Percentiles rank a stretch among this genome's conserved stretches.
Conservation (phyloP, 1,284 basidiomycete genomes). For the Inonotus obliquus region DNA sequence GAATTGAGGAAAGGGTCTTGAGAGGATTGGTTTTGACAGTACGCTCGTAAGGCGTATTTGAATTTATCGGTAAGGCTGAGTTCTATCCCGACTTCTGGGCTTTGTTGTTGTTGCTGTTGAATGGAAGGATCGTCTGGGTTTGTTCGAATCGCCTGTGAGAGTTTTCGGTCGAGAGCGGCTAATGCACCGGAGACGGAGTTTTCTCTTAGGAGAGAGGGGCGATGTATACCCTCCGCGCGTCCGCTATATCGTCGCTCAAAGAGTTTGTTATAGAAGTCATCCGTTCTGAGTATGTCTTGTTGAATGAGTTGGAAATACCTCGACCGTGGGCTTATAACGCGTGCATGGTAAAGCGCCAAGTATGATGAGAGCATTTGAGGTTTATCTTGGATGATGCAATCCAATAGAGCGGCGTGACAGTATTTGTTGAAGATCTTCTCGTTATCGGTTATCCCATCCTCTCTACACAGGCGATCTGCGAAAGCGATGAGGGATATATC, state of each 20-base stretch:
- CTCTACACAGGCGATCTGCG: slow-evolving; percentile 68
- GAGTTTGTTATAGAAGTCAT: slow-evolving; percentile 69
- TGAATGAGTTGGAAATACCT: slow-evolving; percentile 60
- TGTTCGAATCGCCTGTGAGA: slow-evolving; percentile 30
- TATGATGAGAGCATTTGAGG: slow-evolving; percentile 72
- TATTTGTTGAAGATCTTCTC: slow-evolving; percentile 68
- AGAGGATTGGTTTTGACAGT: slow-evolving; percentile 37
- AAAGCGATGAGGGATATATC: slow-evolving; percentile 72
- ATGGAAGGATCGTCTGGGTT: slow-evolving; percentile 29
- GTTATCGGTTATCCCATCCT: slow-evolving; percentile 47
- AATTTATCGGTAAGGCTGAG: slow-evolving; percentile 30
- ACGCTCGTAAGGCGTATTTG: slow-evolving; percentile 41
- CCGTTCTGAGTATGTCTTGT: slow-evolving; percentile 65
- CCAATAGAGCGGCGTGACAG: slow-evolving; percentile 75
- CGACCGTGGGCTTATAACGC: slow-evolving; percentile 50
- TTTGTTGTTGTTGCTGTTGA: slow-evolving; percentile 16
- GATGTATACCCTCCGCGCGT: slow-evolving; percentile 51
- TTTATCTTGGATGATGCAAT: slow-evolving; percentile 88
- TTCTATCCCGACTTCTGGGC: slow-evolving; percentile 22
- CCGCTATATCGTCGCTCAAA: slow-evolving; percentile 70
- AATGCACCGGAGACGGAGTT: slow-evolving; percentile 60
- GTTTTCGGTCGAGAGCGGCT: slow-evolving; percentile 51
- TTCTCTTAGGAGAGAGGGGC: slow-evolving; percentile 64
- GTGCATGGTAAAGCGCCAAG: slow-evolving; percentile 63
- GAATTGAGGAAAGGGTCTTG: slow-evolving; percentile 7